Base-by-base conservation (phyloP, 768 basidiomycete genomes). In the Dentipellis fragilis region DNA sequence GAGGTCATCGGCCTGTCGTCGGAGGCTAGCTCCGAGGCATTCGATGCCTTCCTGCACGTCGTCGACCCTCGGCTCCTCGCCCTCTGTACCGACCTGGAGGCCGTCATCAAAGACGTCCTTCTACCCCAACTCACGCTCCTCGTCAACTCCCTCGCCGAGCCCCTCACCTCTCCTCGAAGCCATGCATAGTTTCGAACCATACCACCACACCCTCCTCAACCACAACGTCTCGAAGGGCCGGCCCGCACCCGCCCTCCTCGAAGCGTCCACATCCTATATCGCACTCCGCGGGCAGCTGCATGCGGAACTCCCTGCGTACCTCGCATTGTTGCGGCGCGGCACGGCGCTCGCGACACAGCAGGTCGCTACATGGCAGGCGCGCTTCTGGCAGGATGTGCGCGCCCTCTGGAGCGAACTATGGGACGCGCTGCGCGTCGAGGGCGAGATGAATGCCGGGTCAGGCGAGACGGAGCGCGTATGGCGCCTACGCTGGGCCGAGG, bases 361-460 rank as follows among this genome's bases (percentile, higher is more conserved):
- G 22, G 70, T 90, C 23, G 78, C 78, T 0, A 67, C 69, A 5
- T 75, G 80, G 56, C 89, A 91, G 64, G 73, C 73, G 1, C 67
- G 68, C 21, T 87, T 85, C 63, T 91, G 80, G 72, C 57, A 67
- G 14, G 78, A 79, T 39, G 76, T 87, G 6, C 73, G 78, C 45
- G 80, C 80, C 51, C 72, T 77, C 29, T 92, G 89, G 89, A 77
- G 74, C 1, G 83, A 82, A n/a, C 69, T 92, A n/a, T 92, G 89
- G 89, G 86, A 90, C 57, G 87, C 71, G 19, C 63, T 71, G 46
- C 66, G 69, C 50, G 66, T 67, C 12, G 69, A 67, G 36, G 67
- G 66, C 50, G 73, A 72, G 58, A 65, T 66, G 61, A 84, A 84
- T 58, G 81, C 77, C 0, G 84, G 81, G 7, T 76, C 76, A 5